Evolutionary conservation across 2,329 filamentous ascomycete species (phyloP), one percentile per base, ranked within the genome.

Genomic region (Fusarium hainanense): DNA sequence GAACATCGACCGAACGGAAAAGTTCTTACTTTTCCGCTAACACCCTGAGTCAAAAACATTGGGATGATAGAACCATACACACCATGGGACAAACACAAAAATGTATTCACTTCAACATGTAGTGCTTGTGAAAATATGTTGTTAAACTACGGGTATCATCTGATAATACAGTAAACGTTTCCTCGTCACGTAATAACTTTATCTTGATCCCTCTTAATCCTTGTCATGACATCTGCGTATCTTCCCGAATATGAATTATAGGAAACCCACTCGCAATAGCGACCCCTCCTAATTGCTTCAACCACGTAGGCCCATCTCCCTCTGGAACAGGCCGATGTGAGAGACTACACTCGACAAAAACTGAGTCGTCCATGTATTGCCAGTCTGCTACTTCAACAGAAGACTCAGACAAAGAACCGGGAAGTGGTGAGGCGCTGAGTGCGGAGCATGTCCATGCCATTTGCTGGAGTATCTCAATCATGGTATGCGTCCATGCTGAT

Each of bases 391-490:
- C 66, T 30, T 78, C 76, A 14, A 77, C 54, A 10, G 68, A 66
- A 20, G 76, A 76, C 52, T 80, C 79, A 0, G 77, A 78, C 0
- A 79, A 44, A 1, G 71, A 68, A 6, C 73, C 74, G 0, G 75
- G 75, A 49, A 80, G 77, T 1, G 79, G 79, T 3, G 79, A 80
- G 3, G 78, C 69, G 50, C 77, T 80, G 12, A 81, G 70, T 3
- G 73, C 72, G 2, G 79, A 78, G 27, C 78, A 80, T 2, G 74
- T 76, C 79, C 79, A 81, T 12, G 76, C 77, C 78, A 80, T 79
- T 52, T 80, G 78, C 47, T 80, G 78, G 4, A 80, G 73, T 4
- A 80, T 73, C 14, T 80, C 77, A 44, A 79, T 75, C 68, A 81
- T 74, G 4, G 75, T 77, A 30, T 77, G 76, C 0, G 76, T 75